A percentile compares a stretch with the other conserved stretches of the same genome.
Conservation (phyloP, 768 basidiomycete genomes). For the Suillus sp. region DNA sequence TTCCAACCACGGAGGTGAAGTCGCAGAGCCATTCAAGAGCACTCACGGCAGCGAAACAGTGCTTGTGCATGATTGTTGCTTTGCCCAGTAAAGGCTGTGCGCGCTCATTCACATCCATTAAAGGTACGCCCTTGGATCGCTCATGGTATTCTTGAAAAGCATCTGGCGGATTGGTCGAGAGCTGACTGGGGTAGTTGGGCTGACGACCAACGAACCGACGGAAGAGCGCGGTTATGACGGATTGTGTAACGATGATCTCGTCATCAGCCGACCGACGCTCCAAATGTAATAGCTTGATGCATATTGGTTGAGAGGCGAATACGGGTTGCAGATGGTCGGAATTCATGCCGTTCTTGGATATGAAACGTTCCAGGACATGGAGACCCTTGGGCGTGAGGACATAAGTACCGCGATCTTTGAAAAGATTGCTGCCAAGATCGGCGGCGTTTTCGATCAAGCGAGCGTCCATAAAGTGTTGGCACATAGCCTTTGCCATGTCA, state of each 20-base stretch:
- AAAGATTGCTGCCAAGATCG: slow-evolving; percentile 83
- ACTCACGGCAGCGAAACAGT: slow-evolving; percentile 83
- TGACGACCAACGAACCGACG: slow-evolving; percentile 89
- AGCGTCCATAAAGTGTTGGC: slow-evolving; percentile 99
- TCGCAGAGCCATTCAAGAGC: slow-evolving; percentile 98
- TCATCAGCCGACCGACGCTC: slow-evolving; percentile 92
- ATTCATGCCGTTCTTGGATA: slow-evolving; percentile 98
- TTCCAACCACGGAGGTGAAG: slow-evolving; percentile 92
- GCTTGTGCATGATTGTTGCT: slow-evolving; percentile 51
- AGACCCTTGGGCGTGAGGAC: slow-evolving; percentile 96
- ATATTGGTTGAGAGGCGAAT: slow-evolving; percentile 91
- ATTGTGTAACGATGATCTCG: slow-evolving; percentile 94
- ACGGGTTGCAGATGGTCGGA: slow-evolving; percentile 89
- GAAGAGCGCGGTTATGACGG: slow-evolving; percentile 93
- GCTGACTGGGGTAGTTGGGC: slow-evolving; percentile 71
- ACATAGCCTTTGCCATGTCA: slow-evolving; percentile 99
- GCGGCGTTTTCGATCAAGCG: slow-evolving; percentile 96
- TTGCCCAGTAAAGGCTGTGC: slow-evolving; percentile 54
- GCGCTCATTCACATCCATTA: slow-evolving; percentile 74
- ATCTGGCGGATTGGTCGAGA: slow-evolving; percentile 51
- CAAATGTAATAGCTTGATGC: slow-evolving; percentile 96
- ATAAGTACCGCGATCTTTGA: slow-evolving; percentile 98
- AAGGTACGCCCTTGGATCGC: slow-evolving; percentile 69
- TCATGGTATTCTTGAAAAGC: slow-evolving; percentile 76
- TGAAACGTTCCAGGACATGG: slow-evolving; percentile 99